Evolutionary conservation across 1,284 basidiomycete genomes (phyloP).

Genomic region (Ceratobasidium papillatum): DNA sequence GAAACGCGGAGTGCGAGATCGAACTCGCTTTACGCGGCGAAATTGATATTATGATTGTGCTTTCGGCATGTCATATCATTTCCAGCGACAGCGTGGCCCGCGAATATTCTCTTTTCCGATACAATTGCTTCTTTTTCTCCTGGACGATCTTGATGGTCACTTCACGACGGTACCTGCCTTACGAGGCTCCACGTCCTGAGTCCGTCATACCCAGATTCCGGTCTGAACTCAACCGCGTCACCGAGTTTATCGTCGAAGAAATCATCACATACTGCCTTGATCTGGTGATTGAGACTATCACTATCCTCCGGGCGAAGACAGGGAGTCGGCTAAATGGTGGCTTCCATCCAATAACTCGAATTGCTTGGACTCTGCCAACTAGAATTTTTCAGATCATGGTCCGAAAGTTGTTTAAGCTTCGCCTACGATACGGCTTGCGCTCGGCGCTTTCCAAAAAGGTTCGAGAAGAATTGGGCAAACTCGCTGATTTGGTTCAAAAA

Average conservation of each 20-base stretch:
- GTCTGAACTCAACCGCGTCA: not conserved
- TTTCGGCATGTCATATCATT: slow-evolving; percentile 1
- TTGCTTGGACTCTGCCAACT: not conserved
- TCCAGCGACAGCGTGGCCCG: not conserved
- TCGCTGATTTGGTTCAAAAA: not conserved
- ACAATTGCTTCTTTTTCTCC: slow-evolving; percentile 31
- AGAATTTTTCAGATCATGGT: not conserved
- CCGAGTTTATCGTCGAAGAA: not conserved
- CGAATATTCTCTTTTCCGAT: not conserved
- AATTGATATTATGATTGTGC: not conserved
- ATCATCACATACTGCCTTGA: not conserved
- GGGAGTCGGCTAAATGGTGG: not conserved
- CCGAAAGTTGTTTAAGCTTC: not conserved
- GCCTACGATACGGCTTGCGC: not conserved
- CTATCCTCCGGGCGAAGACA: not conserved
- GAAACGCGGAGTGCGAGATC: not conserved
- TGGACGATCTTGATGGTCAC: slow-evolving; percentile 17
- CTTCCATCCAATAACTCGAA: not conserved
- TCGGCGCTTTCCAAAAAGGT: not conserved
- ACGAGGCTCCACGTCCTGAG: not conserved
- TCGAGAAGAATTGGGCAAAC: not conserved
- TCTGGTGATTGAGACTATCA: not conserved
- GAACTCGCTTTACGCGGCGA: not conserved
- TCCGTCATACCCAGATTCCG: not conserved
- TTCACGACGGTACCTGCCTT: slow-evolving; percentile 1